A percentile compares a stretch with the other conserved stretches of the same genome.
Conservation (phyloP, 495 filamentous ascomycete species). For the Talaromyces proteolyticus region DNA sequence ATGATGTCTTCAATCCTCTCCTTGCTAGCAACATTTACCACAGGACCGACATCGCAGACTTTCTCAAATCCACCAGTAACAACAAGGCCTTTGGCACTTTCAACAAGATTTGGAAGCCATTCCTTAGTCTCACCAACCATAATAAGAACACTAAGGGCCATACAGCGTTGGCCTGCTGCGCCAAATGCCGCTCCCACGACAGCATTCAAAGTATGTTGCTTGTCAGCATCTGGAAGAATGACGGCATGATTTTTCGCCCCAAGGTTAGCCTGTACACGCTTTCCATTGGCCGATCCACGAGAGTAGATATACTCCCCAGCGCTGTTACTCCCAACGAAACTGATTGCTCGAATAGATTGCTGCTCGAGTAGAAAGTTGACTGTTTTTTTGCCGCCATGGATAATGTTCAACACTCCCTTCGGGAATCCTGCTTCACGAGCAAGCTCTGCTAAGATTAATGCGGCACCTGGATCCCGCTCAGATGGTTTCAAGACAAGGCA, state of each 20-base stretch:
- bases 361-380: slow-evolving; percentile 88
- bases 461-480: slow-evolving; percentile 80
- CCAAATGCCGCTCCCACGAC: slow-evolving; percentile 94
- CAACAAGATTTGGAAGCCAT: slow-evolving; percentile 86
- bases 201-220: slow-evolving; percentile 88
- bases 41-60: slow-evolving; percentile 87
- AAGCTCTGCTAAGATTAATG: slow-evolving; percentile 82
- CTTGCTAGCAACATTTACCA: slow-evolving; percentile 87
- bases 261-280: slow-evolving; percentile 26
- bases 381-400: slow-evolving; percentile 76
- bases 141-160: slow-evolving; percentile 90
- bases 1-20: slow-evolving; percentile 85
- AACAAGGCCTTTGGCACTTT: slow-evolving; percentile 77
- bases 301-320: slow-evolving; percentile 84
- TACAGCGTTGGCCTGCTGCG: slow-evolving; percentile 94
- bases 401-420: slow-evolving; percentile 75
- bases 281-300: slow-evolving; percentile 14
- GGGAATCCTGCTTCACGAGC: slow-evolving; percentile 76
- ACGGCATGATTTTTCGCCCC: slow-evolving; percentile 6
- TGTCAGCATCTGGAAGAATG: slow-evolving; percentile 4
- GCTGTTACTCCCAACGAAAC: slow-evolving; percentile 81
- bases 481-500: slow-evolving; percentile 85
- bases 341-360: slow-evolving; percentile 78
- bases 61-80: slow-evolving; percentile 94
- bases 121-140: slow-evolving; percentile 90